Percentiles rank a stretch among this genome's conserved stretches.
phyloP scores from a whole-genome alignment of 2,329 filamentous ascomycete species.

The Chaetomium sp. region DNA sequence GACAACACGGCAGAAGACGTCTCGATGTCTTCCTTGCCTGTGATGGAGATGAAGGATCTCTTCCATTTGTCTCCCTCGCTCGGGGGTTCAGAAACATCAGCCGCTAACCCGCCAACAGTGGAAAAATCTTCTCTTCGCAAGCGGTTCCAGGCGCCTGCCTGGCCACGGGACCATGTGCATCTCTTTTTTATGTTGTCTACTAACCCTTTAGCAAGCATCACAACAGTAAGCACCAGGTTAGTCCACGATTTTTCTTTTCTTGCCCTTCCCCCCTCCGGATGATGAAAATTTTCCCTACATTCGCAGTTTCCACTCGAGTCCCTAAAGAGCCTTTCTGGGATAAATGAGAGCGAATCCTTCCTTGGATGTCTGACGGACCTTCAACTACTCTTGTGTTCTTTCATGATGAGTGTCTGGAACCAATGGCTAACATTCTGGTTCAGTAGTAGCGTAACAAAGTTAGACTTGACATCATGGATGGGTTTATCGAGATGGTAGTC shows the following conservation, averaged over 20 bases:
- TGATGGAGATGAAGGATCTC: constrained; percentile 3
- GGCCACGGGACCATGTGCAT: neutral
- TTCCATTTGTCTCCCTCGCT: constrained; percentile 2
- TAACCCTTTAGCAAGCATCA: constrained; percentile 9
- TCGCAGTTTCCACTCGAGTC: constrained; percentile 87
- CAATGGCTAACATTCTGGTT: constrained; percentile 20
- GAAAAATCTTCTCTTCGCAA: constrained; percentile 4
- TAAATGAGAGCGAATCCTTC: constrained; percentile 64
- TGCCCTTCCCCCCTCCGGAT: constrained; percentile 34
- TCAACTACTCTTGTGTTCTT: neutral
- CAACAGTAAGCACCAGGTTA: constrained; percentile 26
- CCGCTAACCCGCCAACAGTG: constrained; percentile 17
- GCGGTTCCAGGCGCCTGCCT: neutral
- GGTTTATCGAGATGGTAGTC: no score
- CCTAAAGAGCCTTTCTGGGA: constrained; percentile 58
- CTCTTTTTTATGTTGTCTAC: neutral
- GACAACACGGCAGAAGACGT: constrained; percentile 27
- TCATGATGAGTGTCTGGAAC: constrained; percentile 5
- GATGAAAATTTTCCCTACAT: constrained; percentile 70
- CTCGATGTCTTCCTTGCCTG: constrained; percentile 1
- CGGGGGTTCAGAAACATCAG: constrained; percentile 3
- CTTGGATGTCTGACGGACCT: constrained; percentile 66
- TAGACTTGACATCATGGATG: neutral
- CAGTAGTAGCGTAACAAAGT: neutral
- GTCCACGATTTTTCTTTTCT: constrained; percentile 20